A percentile compares a stretch with the other conserved stretches of the same genome.
Evolutionary conservation across 768 basidiomycete genomes (phyloP).

Genomic region (Leccinellum albellum): DNA sequence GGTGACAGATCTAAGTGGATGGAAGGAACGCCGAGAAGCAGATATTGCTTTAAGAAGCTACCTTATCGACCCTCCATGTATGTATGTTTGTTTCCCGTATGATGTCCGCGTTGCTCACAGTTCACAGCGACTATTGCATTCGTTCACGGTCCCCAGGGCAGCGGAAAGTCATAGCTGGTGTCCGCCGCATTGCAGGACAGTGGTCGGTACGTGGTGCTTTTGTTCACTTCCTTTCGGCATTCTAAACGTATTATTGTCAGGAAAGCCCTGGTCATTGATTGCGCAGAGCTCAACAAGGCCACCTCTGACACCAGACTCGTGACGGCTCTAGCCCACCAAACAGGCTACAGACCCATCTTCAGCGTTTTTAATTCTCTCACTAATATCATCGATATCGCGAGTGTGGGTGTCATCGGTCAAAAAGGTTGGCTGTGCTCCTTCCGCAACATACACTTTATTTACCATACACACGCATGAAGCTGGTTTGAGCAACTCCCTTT

Average conservation of each 20-base stretch:
- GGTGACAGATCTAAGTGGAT: conserved; percentile 44
- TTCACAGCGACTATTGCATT: conserved; percentile 67
- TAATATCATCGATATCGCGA: conserved; percentile 86
- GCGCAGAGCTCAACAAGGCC: conserved; percentile 66
- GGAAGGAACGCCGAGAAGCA: conserved; percentile 85
- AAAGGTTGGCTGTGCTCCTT: conserved; percentile 51
- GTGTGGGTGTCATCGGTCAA: conserved; percentile 91
- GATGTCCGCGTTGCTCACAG: conserved; percentile 4
- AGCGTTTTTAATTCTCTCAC: conserved; percentile 78
- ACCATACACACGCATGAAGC: conserved; percentile 41
- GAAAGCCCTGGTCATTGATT: conserved; percentile 78
- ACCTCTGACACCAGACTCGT: conserved; percentile 68
- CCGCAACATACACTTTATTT: not conserved
- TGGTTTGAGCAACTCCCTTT: conserved; percentile 74
- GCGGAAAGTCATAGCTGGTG: conserved; percentile 69
- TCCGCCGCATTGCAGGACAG: conserved; percentile 47
- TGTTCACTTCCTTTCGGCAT: not conserved
- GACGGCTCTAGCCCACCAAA: conserved; percentile 67
- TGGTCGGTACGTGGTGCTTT: conserved; percentile 40
- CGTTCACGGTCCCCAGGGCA: conserved; percentile 80
- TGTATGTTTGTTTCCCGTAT: conserved; percentile 38
- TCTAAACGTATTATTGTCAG: conserved; percentile 34
- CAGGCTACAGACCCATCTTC: conserved; percentile 88
- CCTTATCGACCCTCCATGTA: conserved; percentile 73
- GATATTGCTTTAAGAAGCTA: conserved; percentile 64